Evolutionary conservation across 805 yeast genomes (phyloP).

Genomic region (Danielia reshetovae): DNA sequence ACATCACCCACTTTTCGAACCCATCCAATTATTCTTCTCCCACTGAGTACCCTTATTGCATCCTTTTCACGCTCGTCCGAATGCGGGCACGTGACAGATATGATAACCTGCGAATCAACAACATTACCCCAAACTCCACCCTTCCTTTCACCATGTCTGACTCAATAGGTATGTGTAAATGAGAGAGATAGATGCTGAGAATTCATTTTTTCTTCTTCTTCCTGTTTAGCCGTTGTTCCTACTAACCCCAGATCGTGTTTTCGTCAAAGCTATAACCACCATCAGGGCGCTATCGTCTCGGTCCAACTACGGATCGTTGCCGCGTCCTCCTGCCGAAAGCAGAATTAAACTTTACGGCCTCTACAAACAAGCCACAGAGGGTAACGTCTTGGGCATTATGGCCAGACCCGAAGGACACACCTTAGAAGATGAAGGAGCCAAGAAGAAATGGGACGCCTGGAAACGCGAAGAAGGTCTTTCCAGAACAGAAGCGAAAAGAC

Average conservation of each 20-base stretch:
- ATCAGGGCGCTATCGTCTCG: constrained; percentile 68
- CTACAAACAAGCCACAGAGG: constrained; percentile 88
- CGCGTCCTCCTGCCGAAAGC: constrained; percentile 72
- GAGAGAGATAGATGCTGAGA: too few relatives aligned
- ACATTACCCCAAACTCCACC: background rate
- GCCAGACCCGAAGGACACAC: constrained; percentile 58
- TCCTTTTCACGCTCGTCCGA: too few relatives aligned
- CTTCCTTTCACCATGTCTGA: constrained; percentile 41
- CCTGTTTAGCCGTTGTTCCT: background rate
- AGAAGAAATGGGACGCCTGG: constrained; percentile 86
- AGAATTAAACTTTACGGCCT: constrained; percentile 72
- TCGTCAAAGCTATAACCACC: constrained; percentile 77
- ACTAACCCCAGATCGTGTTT: constrained; percentile 57
- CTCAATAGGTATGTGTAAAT: constrained; percentile 41
- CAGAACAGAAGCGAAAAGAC: constrained; percentile 68
- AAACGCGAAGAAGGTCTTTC: constrained; percentile 64
- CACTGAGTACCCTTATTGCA: too few relatives aligned
- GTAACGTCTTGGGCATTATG: constrained; percentile 69
- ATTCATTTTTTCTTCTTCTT: too few relatives aligned
- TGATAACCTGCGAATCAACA: background rate
- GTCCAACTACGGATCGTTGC: constrained; percentile 57
- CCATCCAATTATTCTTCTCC: too few relatives aligned
- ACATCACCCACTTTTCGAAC: too few relatives aligned
- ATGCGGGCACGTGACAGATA: too few relatives aligned
- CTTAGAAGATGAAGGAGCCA: constrained; percentile 62